Percentiles rank a stretch among this genome's conserved stretches.
Conservation (phyloP, 768 basidiomycete genomes). For the Chalciporus pseudorubinellus region DNA sequence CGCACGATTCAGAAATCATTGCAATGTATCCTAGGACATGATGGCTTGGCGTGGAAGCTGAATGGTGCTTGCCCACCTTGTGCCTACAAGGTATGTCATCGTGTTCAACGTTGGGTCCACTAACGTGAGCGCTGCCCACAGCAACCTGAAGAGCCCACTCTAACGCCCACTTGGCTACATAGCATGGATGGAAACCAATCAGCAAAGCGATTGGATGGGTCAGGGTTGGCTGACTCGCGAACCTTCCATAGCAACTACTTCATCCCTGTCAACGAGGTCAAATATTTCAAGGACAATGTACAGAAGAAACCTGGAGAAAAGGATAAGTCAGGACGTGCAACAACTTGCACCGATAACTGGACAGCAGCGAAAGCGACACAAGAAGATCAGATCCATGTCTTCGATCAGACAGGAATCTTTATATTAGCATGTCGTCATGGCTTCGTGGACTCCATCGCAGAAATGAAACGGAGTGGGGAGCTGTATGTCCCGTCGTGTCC, state of each 20-base stretch:
- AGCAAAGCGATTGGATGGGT: conserved; percentile 26
- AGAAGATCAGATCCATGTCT: conserved; percentile 35
- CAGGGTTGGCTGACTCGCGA: conserved; percentile 17
- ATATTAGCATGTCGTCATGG: conserved; percentile 35
- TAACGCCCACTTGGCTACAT: too few relatives aligned
- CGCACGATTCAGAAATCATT: not conserved
- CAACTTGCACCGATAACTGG: conserved; percentile 22
- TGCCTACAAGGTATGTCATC: too few relatives aligned
- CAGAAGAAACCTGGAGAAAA: too few relatives aligned
- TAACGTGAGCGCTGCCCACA: too few relatives aligned
- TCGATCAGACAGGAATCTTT: conserved; percentile 39
- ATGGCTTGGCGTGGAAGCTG: too few relatives aligned
- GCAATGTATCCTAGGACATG: too few relatives aligned
- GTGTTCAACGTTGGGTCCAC: too few relatives aligned
- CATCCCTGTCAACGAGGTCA: conserved; percentile 23
- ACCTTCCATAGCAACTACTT: conserved; percentile 26
- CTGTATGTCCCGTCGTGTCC: too few relatives aligned
- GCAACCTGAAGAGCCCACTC: too few relatives aligned
- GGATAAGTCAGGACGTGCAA: too few relatives aligned
- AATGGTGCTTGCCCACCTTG: too few relatives aligned
- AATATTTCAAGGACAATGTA: conserved; percentile 19
- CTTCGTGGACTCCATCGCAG: conserved; percentile 27
- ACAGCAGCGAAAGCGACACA: conserved; percentile 28
- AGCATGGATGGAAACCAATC: conserved; percentile 36
- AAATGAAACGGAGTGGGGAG: conserved; percentile 38